Conservation (phyloP, 495 filamentous ascomycete species). For the Lasiosphaeria miniovina region DNA sequence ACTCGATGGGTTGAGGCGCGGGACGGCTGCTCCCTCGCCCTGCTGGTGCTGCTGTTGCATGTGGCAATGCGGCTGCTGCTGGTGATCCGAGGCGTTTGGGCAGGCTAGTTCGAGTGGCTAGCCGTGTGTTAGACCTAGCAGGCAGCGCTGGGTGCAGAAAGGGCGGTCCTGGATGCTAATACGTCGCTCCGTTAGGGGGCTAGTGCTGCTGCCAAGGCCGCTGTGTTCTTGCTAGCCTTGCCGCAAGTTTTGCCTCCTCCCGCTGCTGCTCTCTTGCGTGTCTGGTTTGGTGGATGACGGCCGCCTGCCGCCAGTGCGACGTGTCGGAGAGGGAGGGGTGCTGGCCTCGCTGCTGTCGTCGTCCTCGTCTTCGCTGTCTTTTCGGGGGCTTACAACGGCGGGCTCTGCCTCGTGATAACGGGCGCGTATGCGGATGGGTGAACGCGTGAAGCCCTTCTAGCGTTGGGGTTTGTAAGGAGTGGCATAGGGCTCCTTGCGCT, state of each 20-base stretch:
- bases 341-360: too few species aligned
- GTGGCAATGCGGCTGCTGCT: constrained; percentile 25
- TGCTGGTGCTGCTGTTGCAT: too few species aligned
- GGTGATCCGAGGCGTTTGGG: constrained; percentile 21
- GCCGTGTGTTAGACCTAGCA: neutral
- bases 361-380: constrained; percentile 19
- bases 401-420: constrained; percentile 15
- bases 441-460: constrained; percentile 28
- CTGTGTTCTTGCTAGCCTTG: neutral
- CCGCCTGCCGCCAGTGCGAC: constrained; percentile 6
- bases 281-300: neutral
- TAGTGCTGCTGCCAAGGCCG: neutral
- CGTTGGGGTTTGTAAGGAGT: constrained; percentile 29
- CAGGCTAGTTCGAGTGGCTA: neutral
- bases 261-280: neutral
- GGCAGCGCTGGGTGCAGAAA: constrained; percentile 10
- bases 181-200: neutral
- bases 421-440: constrained; percentile 28
- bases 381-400: neutral
- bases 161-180: neutral
- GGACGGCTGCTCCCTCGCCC: too few species aligned
- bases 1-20: constrained; percentile 19
- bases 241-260: neutral
- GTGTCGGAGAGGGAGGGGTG: constrained; percentile 25
- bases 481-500: constrained; percentile 24